Percentiles rank a stretch among this genome's conserved stretches.
Conservation (phyloP, 2,329 filamentous ascomycete species). For the Paraphoma sp. region DNA sequence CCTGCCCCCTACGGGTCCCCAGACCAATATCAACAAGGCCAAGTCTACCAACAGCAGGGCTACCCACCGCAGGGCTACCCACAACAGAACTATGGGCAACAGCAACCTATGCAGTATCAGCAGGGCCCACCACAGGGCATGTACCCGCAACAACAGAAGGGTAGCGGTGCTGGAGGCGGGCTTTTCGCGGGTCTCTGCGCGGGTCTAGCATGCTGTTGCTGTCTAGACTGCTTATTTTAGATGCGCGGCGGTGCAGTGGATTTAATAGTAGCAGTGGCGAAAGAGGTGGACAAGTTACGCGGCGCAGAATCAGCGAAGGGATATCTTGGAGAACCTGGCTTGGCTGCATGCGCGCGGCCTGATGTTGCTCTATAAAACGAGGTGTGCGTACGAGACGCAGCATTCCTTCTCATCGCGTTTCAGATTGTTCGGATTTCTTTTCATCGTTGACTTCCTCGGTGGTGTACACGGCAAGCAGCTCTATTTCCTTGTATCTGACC, state of each 20-base stretch:
- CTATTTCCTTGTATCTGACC: not conserved
- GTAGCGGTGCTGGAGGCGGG: conserved; percentile 47
- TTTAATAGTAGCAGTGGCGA: not conserved
- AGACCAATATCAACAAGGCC: conserved; percentile 26
- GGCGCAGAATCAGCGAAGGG: not conserved
- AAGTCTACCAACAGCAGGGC: conserved; percentile 8
- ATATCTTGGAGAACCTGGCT: not conserved
- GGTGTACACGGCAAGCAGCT: not conserved
- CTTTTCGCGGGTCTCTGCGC: conserved; percentile 53
- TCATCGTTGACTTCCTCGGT: not conserved
- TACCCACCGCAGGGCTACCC: conserved; percentile 28
- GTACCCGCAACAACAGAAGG: conserved; percentile 42
- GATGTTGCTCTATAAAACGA: not conserved
- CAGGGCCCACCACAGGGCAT: conserved; percentile 39
- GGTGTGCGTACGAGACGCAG: not conserved
- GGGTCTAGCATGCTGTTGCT: conserved; percentile 59
- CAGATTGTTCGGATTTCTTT: not conserved
- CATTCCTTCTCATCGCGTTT: not conserved
- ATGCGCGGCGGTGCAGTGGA: not conserved
- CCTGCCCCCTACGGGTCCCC: conserved; percentile 32
- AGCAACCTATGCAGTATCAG: conserved; percentile 33
- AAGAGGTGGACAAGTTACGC: not conserved
- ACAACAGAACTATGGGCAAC: conserved; percentile 8
- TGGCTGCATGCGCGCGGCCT: not conserved
- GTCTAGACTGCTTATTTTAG: conserved; percentile 59